These are phyloP conservation scores for Marasmius sp. DNA, from an alignment of 1,284 basidiomycete genomes.

Conservation along the genomic window DNA sequence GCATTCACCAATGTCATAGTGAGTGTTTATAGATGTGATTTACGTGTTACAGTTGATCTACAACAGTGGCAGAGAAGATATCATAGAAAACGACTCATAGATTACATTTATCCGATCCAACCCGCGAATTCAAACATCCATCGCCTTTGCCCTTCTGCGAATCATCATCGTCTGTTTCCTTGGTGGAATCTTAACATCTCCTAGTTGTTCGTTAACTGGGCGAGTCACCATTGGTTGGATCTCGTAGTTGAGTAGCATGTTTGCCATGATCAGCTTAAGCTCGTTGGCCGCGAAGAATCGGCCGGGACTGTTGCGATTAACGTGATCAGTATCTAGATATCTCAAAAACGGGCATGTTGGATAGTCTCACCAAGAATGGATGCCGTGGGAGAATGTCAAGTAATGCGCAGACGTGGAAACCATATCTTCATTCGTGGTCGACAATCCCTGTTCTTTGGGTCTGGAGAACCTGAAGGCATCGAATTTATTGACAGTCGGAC, in stretches of 20 bases:
- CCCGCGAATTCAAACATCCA: background rate
- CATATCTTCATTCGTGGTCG: constrained; percentile 14
- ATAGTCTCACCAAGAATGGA: constrained; percentile 14
- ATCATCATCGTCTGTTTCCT: constrained; percentile 8
- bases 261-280: constrained; percentile 19
- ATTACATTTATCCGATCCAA: too few species aligned
- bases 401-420: constrained; percentile 17
- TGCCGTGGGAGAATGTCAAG: constrained; percentile 8
- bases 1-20: too few species aligned
- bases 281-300: constrained; percentile 21
- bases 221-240: constrained; percentile 12
- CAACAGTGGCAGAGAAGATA: too few species aligned
- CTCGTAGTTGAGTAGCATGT: constrained; percentile 22
- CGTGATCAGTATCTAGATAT: background rate
- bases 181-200: constrained; percentile 7
- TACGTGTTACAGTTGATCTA: too few species aligned
- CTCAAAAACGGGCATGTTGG: background rate
- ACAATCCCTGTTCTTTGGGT: constrained; percentile 8
- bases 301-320: constrained; percentile 13
- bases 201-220: constrained; percentile 6
- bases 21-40: too few species aligned
- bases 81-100: too few species aligned
- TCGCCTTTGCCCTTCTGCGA: constrained; percentile 3
- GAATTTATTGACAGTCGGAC: constrained; percentile 20
- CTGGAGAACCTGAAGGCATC: constrained; percentile 18